These are phyloP conservation scores for Chaetomiaceae sp. DNA, from an alignment of 2,329 filamentous ascomycete genomes.

Conservation along the genomic window DNA sequence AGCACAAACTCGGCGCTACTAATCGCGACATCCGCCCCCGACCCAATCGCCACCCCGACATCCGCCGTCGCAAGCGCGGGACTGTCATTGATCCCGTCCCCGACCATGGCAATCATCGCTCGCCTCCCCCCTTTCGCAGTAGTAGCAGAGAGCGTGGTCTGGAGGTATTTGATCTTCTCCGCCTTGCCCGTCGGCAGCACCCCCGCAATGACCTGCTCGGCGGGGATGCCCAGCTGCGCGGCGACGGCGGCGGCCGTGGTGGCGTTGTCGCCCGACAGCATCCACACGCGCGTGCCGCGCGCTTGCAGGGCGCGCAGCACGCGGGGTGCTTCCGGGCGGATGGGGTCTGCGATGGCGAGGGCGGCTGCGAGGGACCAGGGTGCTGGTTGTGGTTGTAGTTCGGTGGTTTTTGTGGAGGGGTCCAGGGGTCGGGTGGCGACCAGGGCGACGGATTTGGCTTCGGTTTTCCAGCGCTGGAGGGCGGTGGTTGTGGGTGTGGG, in stretches of 20 bases:
- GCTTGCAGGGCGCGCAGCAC: slow-evolving; percentile 60
- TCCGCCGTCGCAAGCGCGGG: slow-evolving; percentile 76
- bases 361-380: slow-evolving; percentile 55
- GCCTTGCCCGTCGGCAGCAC: slow-evolving; percentile 82
- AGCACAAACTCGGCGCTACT: slow-evolving; percentile 77
- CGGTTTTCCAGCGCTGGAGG: slow-evolving; percentile 52
- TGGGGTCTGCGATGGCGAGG: slow-evolving; percentile 73
- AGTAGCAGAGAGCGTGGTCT: slow-evolving; percentile 37
- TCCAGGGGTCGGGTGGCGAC: slow-evolving; percentile 38
- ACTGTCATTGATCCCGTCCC: slow-evolving; percentile 85
- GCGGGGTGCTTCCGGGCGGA: slow-evolving; percentile 63
- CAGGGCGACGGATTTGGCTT: slow-evolving; percentile 60
- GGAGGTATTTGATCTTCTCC: slow-evolving; percentile 60
- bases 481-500: slow-evolving; percentile 29
- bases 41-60: slow-evolving; percentile 77
- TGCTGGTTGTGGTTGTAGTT: too few species aligned
- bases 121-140: slow-evolving; percentile 28
- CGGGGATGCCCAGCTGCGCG: slow-evolving; percentile 64
- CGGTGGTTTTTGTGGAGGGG: too few species aligned
- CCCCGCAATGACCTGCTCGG: slow-evolving; percentile 72
- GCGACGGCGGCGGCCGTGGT: slow-evolving; percentile 79
- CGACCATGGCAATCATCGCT: slow-evolving; percentile 70
- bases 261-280: slow-evolving; percentile 89
- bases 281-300: slow-evolving; percentile 70
- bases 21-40: slow-evolving; percentile 78